Conservation (phyloP, 106 monocot species). For the Apostasia shenzhenica region DNA sequence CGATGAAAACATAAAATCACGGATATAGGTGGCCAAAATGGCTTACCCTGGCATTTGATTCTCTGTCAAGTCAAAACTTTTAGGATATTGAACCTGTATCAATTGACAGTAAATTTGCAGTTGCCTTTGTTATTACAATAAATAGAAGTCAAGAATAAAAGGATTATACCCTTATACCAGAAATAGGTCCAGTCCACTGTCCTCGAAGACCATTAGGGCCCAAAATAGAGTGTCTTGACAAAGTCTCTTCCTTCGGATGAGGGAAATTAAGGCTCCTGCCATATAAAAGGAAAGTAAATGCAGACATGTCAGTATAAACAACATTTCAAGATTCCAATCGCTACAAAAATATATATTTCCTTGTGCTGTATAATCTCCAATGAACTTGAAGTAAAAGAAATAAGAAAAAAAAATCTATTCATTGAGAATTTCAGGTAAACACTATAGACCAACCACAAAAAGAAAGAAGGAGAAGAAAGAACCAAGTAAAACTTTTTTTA, state of each 20-base stretch:
- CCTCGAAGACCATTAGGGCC: constrained; percentile 77
- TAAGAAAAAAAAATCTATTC: no score
- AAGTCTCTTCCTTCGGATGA: constrained; percentile 86
- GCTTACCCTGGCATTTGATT: constrained; percentile 43
- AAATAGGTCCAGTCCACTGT: constrained; percentile 45
- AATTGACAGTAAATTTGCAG: constrained; percentile 20
- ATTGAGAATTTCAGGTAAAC: no score
- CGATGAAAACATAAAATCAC: no score
- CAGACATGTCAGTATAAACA: not conserved
- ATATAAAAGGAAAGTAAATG: constrained; percentile 6
- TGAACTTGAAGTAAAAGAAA: no score
- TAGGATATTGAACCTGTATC: constrained; percentile 88
- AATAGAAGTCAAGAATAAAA: constrained; percentile 17
- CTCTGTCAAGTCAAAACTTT: constrained; percentile 37
- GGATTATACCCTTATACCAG: constrained; percentile 77
- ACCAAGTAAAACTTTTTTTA: not conserved
- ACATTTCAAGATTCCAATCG: no score
- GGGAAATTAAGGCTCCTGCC: constrained; percentile 55
- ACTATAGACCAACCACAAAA: no score
- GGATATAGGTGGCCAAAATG: no score
- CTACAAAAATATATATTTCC: no score
- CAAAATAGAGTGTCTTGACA: constrained; percentile 93
- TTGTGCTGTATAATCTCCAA: no score
- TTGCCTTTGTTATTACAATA: not conserved
- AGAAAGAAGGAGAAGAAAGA: no score